Percentiles rank a stretch among this genome's conserved stretches.
Evolutionary conservation across 164 flowering plant species (phyloP).

Genomic region (Pachysandra terminalis): DNA sequence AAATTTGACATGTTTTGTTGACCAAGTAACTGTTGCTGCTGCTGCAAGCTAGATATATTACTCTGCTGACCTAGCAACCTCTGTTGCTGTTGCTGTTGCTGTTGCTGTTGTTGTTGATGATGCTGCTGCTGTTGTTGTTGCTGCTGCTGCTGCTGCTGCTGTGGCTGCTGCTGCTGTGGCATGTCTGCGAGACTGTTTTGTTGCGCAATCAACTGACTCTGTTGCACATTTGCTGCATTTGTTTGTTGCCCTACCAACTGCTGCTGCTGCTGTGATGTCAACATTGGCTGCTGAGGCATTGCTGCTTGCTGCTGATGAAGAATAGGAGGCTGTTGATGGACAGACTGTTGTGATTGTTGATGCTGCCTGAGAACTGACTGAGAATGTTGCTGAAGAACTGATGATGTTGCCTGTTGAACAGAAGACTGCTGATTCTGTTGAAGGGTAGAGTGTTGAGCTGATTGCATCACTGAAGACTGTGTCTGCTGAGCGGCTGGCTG

Average conservation of each 20-base stretch:
- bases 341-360: slow-evolving; percentile 41
- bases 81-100: slow-evolving; percentile 18
- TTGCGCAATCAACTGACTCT: slow-evolving; percentile 56
- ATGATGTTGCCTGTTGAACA: slow-evolving; percentile 48
- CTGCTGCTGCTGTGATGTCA: slow-evolving; percentile 56
- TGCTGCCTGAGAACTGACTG: slow-evolving; percentile 65
- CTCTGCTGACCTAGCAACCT: background rate
- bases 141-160: slow-evolving; percentile 60
- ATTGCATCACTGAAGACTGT: slow-evolving; percentile 53
- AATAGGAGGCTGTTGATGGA: slow-evolving; percentile 43
- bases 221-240: slow-evolving; percentile 48
- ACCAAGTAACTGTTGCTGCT: slow-evolving; percentile 34
- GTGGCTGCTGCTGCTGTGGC: slow-evolving; percentile 61
- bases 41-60: slow-evolving; percentile 6
- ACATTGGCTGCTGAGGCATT: slow-evolving; percentile 43
- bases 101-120: slow-evolving; percentile 20
- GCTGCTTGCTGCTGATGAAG: slow-evolving; percentile 64
- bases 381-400: slow-evolving; percentile 64
- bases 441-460: slow-evolving; percentile 39
- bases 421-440: slow-evolving; percentile 69
- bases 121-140: slow-evolving; percentile 43
- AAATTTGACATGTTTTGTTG: slow-evolving; percentile 50
- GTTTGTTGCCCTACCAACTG: slow-evolving; percentile 50
- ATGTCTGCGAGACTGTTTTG: slow-evolving; percentile 51
- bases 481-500: slow-evolving; percentile 36